Evolutionary conservation across 352 stramenopile genomes (phyloP).

Genomic region (Plasmopara muralis): DNA sequence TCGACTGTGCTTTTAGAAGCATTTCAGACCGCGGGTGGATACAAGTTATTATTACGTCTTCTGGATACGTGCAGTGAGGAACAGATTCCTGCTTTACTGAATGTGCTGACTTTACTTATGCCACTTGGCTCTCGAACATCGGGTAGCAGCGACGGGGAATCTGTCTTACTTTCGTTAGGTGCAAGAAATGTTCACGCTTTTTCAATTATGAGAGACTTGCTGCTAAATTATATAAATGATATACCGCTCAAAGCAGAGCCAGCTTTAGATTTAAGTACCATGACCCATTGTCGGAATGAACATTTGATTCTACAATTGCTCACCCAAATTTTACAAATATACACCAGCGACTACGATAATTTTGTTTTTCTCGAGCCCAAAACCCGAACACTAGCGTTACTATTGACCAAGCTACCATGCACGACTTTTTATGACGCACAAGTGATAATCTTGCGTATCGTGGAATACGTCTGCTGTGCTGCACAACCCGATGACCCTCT

Average conservation of each 20-base stretch:
- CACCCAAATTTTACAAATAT: constrained; percentile 61
- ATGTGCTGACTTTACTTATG: constrained; percentile 48
- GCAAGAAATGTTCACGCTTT: constrained; percentile 64
- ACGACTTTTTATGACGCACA: constrained; percentile 50
- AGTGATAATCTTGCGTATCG: constrained; percentile 65
- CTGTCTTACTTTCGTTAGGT: constrained; percentile 34
- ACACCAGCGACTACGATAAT: constrained; percentile 66
- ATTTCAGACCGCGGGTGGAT: constrained; percentile 60
- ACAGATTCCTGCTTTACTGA: constrained; percentile 38
- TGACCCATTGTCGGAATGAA: constrained; percentile 23
- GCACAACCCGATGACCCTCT: constrained; percentile 36
- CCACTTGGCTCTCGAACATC: constrained; percentile 48
- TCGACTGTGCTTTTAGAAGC: constrained; percentile 58
- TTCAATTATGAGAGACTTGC: constrained; percentile 52
- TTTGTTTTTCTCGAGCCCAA: constrained; percentile 66
- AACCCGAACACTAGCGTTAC: constrained; percentile 57
- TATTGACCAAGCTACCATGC: constrained; percentile 55
- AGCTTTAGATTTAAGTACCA: constrained; percentile 2
- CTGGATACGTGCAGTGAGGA: constrained; percentile 37
- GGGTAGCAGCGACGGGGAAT: constrained; percentile 28
- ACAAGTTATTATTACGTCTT: constrained; percentile 39
- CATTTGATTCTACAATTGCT: constrained; percentile 53
- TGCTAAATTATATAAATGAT: constrained; percentile 42
- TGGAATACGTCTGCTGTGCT: constrained; percentile 69
- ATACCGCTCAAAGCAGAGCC: constrained; percentile 9